phyloP scores from a whole-genome alignment of 257 asterid species.

The Datura wrightii region DNA sequence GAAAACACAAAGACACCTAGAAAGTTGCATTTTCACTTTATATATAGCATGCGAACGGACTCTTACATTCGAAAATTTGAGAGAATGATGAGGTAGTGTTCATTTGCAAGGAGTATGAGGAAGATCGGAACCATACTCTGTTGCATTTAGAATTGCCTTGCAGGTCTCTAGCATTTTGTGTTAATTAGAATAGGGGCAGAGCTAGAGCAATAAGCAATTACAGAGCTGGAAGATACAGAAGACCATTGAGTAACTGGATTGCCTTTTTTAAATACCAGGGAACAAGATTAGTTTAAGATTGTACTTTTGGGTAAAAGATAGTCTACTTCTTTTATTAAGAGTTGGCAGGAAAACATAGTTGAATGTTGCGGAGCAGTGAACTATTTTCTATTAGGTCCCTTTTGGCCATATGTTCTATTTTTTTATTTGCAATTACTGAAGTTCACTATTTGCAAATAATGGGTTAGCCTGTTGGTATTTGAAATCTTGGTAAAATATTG shows the following conservation, averaged over 20 bases:
- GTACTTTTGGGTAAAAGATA: background rate
- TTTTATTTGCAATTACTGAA: slow-evolving; percentile 2
- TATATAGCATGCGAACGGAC: background rate
- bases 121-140: background rate
- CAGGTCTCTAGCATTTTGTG: background rate
- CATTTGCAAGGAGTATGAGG: background rate
- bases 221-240: slow-evolving; percentile 2
- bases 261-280: background rate
- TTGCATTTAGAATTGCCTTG: background rate
- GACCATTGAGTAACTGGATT: slow-evolving; percentile 12
- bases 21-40: background rate
- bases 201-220: background rate
- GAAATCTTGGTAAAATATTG: background rate
- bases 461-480: background rate
- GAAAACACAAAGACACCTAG: background rate
- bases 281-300: background rate
- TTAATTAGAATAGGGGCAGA: slow-evolving; percentile 9
- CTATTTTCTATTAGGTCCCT: background rate
- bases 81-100: background rate
- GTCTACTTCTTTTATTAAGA: background rate
- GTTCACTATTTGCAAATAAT: background rate
- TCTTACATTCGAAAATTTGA: background rate
- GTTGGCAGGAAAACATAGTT: slow-evolving; percentile 5
- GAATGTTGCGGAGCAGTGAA: background rate
- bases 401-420: background rate